A percentile compares a stretch with the other conserved stretches of the same genome.
phyloP scores from a whole-genome alignment of 1,284 basidiomycete species.

The Sanghuangporus weigelae region DNA sequence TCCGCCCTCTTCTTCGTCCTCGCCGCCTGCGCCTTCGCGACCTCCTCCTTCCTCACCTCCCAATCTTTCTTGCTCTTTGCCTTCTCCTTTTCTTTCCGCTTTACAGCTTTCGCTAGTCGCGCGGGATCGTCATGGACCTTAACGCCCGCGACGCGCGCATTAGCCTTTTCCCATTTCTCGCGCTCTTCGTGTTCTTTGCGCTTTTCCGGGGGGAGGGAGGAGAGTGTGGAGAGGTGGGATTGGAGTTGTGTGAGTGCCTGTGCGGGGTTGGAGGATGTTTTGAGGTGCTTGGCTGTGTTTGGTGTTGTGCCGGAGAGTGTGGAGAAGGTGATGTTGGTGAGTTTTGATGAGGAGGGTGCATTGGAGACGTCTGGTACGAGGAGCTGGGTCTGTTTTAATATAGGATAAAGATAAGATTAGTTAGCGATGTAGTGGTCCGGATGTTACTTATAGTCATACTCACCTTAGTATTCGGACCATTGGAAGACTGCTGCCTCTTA shows the following conservation, averaged over 20 bases:
- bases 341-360: slow-evolving; percentile 32
- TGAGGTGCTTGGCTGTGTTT: slow-evolving; percentile 51
- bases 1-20: slow-evolving; percentile 85
- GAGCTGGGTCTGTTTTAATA: slow-evolving; percentile 53
- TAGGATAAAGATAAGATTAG: neutral
- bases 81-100: slow-evolving; percentile 87
- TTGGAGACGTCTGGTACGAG: slow-evolving; percentile 54
- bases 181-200: slow-evolving; percentile 71
- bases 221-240: slow-evolving; percentile 68
- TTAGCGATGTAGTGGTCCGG: too few relatives aligned
- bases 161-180: slow-evolving; percentile 84
- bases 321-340: slow-evolving; percentile 70
- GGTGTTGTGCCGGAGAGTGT: slow-evolving; percentile 42
- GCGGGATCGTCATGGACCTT: slow-evolving; percentile 84
- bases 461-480: slow-evolving; percentile 48
- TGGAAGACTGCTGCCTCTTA: slow-evolving; percentile 25
- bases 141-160: slow-evolving; percentile 76
- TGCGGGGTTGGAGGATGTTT: slow-evolving; percentile 71
- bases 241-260: slow-evolving; percentile 80
- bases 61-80: slow-evolving; percentile 77
- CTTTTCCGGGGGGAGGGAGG: slow-evolving; percentile 71
- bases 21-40: slow-evolving; percentile 68
- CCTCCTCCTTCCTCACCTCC: slow-evolving; percentile 79
- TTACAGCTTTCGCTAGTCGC: slow-evolving; percentile 83
- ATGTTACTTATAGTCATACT: neutral